phyloP scores from a whole-genome alignment of 352 stramenopile genomes.

The Phytophthora tentaculata region DNA sequence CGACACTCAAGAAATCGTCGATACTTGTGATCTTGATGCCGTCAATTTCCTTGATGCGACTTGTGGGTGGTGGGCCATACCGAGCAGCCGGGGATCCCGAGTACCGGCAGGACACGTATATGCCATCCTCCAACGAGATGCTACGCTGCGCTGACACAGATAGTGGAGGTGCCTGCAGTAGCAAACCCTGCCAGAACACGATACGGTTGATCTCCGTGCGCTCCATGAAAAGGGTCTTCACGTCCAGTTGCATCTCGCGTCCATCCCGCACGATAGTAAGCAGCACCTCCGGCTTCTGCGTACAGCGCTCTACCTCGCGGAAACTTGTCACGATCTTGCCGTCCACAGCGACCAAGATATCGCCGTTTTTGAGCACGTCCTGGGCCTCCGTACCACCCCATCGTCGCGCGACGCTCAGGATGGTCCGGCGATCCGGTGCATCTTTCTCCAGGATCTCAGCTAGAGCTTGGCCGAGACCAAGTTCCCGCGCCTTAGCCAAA shows the following conservation, averaged over 20 bases:
- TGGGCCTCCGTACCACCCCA: conserved; percentile 80
- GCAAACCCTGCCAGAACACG: conserved; percentile 91
- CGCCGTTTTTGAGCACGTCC: conserved; percentile 78
- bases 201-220: conserved; percentile 91
- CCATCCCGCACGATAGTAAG: conserved; percentile 90
- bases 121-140: conserved; percentile 82
- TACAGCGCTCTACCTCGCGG: conserved; percentile 81
- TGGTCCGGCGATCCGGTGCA: conserved; percentile 70
- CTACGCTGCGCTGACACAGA: conserved; percentile 86
- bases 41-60: conserved; percentile 92
- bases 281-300: conserved; percentile 78
- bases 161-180: conserved; percentile 89
- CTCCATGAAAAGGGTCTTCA: conserved; percentile 85
- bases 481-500: conserved; percentile 87
- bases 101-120: conserved; percentile 90
- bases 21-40: conserved; percentile 87
- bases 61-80: conserved; percentile 88
- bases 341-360: conserved; percentile 89
- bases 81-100: conserved; percentile 88
- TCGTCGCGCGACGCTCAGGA: conserved; percentile 79
- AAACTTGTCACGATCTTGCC: conserved; percentile 88
- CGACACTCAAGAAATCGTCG: conserved; percentile 88
- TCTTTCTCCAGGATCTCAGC: conserved; percentile 81
- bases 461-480: conserved; percentile 83
- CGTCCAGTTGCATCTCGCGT: conserved; percentile 62